Evolutionary conservation across 2,329 filamentous ascomycete genomes (phyloP).

Genomic region (Beauveria caledonica): DNA sequence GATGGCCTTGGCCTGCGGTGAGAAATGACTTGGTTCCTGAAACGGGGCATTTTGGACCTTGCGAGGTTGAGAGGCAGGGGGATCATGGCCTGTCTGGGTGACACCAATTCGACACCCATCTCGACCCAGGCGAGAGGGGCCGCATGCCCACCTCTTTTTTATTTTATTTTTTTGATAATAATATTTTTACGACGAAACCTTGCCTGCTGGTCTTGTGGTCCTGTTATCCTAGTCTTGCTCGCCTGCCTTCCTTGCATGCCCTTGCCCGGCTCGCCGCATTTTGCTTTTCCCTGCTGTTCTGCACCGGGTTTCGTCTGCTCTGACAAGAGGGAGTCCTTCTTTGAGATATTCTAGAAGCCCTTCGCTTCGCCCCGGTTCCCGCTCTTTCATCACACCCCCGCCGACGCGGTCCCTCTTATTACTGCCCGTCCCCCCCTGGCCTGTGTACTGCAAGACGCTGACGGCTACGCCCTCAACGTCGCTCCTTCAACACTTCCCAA

Average conservation of each 20-base stretch:
- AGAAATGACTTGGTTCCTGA: constrained; percentile 23
- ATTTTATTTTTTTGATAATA: no score
- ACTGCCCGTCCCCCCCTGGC: constrained; percentile 12
- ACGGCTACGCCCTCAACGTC: constrained; percentile 2
- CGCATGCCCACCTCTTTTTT: constrained; percentile 8
- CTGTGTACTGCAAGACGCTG: constrained; percentile 8
- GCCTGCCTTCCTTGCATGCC: no score
- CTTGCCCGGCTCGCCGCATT: background rate
- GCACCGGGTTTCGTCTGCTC: constrained; percentile 7
- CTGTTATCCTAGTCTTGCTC: no score
- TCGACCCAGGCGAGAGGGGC: constrained; percentile 11
- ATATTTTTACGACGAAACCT: constrained; percentile 9
- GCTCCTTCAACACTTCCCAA: background rate
- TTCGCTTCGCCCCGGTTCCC: constrained; percentile 3
- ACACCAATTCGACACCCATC: constrained; percentile 13
- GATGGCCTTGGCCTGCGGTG: constrained; percentile 19
- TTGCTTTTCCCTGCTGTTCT: constrained; percentile 6
- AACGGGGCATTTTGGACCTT: constrained; percentile 16
- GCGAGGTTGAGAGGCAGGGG: constrained; percentile 12
- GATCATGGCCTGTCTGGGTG: constrained; percentile 5
- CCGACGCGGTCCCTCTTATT: constrained; percentile 9
- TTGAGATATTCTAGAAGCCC: constrained; percentile 11
- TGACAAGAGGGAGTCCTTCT: constrained; percentile 1
- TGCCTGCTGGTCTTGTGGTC: background rate
- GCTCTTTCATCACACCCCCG: background rate